Percentiles rank a stretch among this genome's conserved stretches.
Conservation (phyloP, 805 yeast species). For the Wickerhamomyces chaumierensis region DNA sequence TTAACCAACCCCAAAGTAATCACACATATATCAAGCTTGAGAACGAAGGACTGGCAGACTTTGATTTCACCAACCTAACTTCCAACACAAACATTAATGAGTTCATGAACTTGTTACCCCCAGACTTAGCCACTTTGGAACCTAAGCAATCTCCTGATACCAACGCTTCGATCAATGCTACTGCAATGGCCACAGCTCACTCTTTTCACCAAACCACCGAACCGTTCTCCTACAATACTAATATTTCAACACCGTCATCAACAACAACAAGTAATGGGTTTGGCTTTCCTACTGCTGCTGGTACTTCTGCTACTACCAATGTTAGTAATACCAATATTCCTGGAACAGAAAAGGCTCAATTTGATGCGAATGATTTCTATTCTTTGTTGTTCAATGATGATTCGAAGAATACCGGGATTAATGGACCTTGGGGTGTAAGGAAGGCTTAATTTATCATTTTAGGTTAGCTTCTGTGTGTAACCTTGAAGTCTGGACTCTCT, state of each 20-base stretch:
- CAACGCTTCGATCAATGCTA: too few species aligned
- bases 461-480: too few species aligned
- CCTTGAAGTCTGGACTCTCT: too few species aligned
- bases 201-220: neutral
- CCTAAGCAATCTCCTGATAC: slow-evolving; percentile 1
- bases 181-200: too few species aligned
- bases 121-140: slow-evolving; percentile 15
- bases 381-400: slow-evolving; percentile 35
- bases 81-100: slow-evolving; percentile 12
- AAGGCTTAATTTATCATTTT: neutral
- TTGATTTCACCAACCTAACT: slow-evolving; percentile 17
- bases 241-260: slow-evolving; percentile 1
- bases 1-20: neutral
- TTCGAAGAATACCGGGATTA: neutral
- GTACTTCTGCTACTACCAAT: neutral
- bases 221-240: neutral
- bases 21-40: neutral
- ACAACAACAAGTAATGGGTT: neutral
- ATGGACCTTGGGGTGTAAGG: neutral
- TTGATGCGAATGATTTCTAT: slow-evolving; percentile 25
- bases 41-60: slow-evolving; percentile 12
- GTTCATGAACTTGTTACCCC: slow-evolving; percentile 13
- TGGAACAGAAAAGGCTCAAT: slow-evolving; percentile 1
- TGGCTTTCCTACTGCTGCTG: neutral
- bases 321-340: neutral